Conservation (phyloP, 257 asterid species). For the Solanum ahanhuiri region DNA sequence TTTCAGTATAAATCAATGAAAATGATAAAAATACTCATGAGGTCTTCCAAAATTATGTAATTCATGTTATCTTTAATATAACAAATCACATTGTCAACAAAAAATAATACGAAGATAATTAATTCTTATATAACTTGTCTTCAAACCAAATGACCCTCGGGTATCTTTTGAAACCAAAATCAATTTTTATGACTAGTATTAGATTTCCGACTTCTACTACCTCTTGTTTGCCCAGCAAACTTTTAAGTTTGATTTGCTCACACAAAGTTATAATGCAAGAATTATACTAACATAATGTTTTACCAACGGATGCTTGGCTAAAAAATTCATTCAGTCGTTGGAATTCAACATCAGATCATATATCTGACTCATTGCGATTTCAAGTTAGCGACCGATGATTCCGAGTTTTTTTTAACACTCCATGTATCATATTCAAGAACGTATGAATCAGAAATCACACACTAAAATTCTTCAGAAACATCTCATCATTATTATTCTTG, state of each 20-base stretch:
- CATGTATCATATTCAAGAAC: not conserved
- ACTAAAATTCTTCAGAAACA: not conserved
- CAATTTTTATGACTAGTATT: not conserved
- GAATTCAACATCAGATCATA: not conserved
- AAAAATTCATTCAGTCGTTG: not conserved
- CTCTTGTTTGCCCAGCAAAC: not conserved
- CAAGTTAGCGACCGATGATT: not conserved
- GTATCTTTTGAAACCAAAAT: not conserved
- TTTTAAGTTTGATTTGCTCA: not conserved
- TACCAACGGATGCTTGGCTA: not conserved
- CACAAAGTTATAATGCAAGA: not conserved
- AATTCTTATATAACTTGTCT: no score
- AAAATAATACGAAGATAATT: no score
- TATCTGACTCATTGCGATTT: not conserved
- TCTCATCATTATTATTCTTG: not conserved
- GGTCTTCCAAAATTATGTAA: no score
- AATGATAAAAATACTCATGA: no score
- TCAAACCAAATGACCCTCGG: not conserved
- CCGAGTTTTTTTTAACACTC: rapidly evolving
- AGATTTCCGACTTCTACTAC: not conserved
- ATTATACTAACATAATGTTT: not conserved
- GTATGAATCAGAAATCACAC: not conserved
- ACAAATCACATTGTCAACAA: not conserved
- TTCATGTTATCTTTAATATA: no score
- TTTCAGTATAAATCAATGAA: no score